These are phyloP conservation scores for Blastobotrys proliferans DNA, from an alignment of 1,139 yeast genomes.

Conservation along the genomic window DNA sequence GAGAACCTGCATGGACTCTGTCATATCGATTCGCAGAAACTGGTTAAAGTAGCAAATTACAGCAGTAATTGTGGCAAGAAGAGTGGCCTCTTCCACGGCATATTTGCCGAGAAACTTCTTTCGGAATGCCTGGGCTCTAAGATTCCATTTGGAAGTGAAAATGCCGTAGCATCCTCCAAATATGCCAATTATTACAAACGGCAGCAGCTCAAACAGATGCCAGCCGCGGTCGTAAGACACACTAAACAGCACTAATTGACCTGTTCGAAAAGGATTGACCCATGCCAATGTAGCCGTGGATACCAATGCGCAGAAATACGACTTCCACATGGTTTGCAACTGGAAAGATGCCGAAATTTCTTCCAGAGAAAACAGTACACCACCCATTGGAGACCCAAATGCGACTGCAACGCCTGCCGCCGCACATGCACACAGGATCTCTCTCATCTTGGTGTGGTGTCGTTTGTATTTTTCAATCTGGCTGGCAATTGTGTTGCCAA, in stretches of 20 bases:
- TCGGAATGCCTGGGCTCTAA: slow-evolving; percentile 74
- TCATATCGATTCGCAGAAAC: slow-evolving; percentile 83
- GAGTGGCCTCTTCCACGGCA: slow-evolving; percentile 68
- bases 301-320: slow-evolving; percentile 84
- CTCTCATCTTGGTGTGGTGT: slow-evolving; percentile 43
- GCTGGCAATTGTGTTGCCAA: slow-evolving; percentile 62
- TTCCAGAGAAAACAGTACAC: slow-evolving; percentile 81
- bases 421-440: slow-evolving; percentile 74
- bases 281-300: slow-evolving; percentile 73
- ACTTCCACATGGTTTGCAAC: slow-evolving; percentile 79
- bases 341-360: slow-evolving; percentile 72
- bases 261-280: slow-evolving; percentile 88
- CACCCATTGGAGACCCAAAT: slow-evolving; percentile 92
- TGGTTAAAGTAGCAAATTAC: slow-evolving; percentile 77
- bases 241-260: slow-evolving; percentile 88
- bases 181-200: slow-evolving; percentile 72
- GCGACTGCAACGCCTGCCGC: slow-evolving; percentile 96
- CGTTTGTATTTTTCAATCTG: slow-evolving; percentile 44
- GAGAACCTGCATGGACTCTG: slow-evolving; percentile 85
- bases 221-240: slow-evolving; percentile 82
- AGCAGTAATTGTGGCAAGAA: slow-evolving; percentile 68
- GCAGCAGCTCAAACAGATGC: slow-evolving; percentile 82
- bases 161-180: slow-evolving; percentile 94
- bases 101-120: slow-evolving; percentile 56
- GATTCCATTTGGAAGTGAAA: slow-evolving; percentile 71